Evolutionary conservation across 2,329 filamentous ascomycete genomes (phyloP).

Genomic region (Cytospora piceae): DNA sequence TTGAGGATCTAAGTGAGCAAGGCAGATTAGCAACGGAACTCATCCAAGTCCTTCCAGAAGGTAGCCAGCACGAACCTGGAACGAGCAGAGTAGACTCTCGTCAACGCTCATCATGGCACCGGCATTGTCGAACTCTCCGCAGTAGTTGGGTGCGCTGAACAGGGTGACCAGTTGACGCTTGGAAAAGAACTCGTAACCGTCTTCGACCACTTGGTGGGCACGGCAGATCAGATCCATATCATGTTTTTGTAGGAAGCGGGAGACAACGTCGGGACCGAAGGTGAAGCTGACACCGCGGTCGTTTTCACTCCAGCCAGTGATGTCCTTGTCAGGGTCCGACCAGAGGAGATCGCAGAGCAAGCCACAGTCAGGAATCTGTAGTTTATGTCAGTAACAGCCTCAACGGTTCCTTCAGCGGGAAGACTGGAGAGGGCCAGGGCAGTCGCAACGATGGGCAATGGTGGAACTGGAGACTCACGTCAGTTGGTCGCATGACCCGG

Average conservation of each 20-base stretch:
- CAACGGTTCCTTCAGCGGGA: not conserved
- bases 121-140: slow-evolving; percentile 98
- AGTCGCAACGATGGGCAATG: slow-evolving; percentile 30
- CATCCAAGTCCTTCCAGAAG: not conserved
- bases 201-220: slow-evolving; percentile 97
- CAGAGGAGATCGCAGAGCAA: slow-evolving; percentile 96
- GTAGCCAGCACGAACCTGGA: slow-evolving; percentile 70
- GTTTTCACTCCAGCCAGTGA: slow-evolving; percentile 98
- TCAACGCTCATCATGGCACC: slow-evolving; percentile 99
- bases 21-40: slow-evolving; percentile 12
- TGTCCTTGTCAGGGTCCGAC: slow-evolving; percentile 99
- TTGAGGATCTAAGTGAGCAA: slow-evolving; percentile 78
- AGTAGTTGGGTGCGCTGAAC: slow-evolving; percentile 99
- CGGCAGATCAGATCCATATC: slow-evolving; percentile 99
- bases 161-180: slow-evolving; percentile 96
- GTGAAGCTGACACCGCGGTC: slow-evolving; percentile 98
- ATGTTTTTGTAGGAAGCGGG: slow-evolving; percentile 96
- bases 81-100: slow-evolving; percentile 96
- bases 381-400: slow-evolving; percentile 20
- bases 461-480: slow-evolving; percentile 67
- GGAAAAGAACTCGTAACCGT: slow-evolving; percentile 99
- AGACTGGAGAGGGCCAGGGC: not conserved
- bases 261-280: slow-evolving; percentile 96
- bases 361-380: slow-evolving; percentile 94
- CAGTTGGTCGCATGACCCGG: slow-evolving; percentile 96